These are phyloP conservation scores for Stylonectria norvegica DNA, from an alignment of 2,329 filamentous ascomycete species.

Conservation along the genomic window DNA sequence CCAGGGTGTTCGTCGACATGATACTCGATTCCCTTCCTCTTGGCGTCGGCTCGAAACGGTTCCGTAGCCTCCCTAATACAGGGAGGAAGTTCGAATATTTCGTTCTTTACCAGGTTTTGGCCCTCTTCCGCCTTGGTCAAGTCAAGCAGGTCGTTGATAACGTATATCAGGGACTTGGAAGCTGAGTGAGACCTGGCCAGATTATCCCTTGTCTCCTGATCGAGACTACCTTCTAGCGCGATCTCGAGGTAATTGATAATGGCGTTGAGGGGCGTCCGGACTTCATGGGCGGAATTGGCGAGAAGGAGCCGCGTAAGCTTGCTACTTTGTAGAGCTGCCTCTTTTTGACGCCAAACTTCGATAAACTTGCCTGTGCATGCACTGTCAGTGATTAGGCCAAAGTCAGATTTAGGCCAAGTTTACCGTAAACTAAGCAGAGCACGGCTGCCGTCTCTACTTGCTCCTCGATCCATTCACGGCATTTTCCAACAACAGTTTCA, in stretches of 20 bases:
- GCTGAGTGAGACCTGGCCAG: conserved; percentile 81
- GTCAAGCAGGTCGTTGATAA: conserved; percentile 88
- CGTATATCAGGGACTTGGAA: conserved; percentile 88
- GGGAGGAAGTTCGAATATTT: conserved; percentile 67
- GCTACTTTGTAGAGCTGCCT: conserved; percentile 76
- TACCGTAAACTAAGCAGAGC: conserved; percentile 81
- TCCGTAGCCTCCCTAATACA: conserved; percentile 77
- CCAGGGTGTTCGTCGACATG: conserved; percentile 64
- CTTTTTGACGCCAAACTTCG: conserved; percentile 89
- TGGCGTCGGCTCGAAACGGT: conserved; percentile 69
- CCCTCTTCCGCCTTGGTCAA: conserved; percentile 86
- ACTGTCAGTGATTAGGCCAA: conserved; percentile 2
- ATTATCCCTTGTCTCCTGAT: conserved; percentile 81
- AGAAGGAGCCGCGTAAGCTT: conserved; percentile 75
- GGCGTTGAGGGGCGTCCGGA: conserved; percentile 84
- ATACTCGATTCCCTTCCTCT: conserved; percentile 71
- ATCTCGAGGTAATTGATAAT: conserved; percentile 96
- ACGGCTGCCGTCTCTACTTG: conserved; percentile 87
- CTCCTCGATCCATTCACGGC: conserved; percentile 83
- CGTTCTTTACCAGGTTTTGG: conserved; percentile 72
- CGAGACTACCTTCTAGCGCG: conserved; percentile 74
- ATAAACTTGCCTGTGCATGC: conserved; percentile 64
- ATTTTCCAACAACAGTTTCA: conserved; percentile 77
- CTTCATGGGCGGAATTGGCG: conserved; percentile 87
- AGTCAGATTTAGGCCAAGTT: conserved; percentile 23